Evolutionary conservation across 305 asterid species (phyloP).

Genomic region (Fraxinus platypoda): DNA sequence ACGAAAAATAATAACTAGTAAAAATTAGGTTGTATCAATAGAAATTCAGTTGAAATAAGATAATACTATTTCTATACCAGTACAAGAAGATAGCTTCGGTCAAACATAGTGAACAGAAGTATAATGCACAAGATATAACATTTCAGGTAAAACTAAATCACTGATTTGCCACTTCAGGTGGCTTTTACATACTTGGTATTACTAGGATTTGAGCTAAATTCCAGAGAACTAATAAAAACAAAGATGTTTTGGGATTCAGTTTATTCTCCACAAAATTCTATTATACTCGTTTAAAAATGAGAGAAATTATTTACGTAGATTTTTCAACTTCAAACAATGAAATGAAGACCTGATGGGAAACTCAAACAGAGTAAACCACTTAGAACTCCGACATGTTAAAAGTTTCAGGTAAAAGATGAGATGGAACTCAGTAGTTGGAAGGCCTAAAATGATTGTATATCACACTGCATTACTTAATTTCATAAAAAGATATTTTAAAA

Average conservation of each 20-base stretch:
- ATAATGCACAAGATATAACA: neutral
- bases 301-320: neutral
- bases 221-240: neutral
- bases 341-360: neutral
- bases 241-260: neutral
- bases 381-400: neutral
- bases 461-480: neutral
- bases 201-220: neutral
- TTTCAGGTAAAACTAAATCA: neutral
- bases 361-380: neutral
- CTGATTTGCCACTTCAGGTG: neutral
- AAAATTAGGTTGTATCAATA: neutral
- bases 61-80: neutral
- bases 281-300: neutral
- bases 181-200: neutral
- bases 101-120: neutral
- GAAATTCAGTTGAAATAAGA: neutral
- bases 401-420: neutral
- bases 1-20: slow-evolving; percentile 7
- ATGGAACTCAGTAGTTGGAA: neutral
- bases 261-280: neutral
- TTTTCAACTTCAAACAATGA: neutral
- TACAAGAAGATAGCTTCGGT: neutral
- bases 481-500: too few species aligned
- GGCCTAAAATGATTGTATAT: neutral